phyloP scores from a whole-genome alignment of 1,284 basidiomycete genomes.

The Trichosporon ovoides region DNA sequence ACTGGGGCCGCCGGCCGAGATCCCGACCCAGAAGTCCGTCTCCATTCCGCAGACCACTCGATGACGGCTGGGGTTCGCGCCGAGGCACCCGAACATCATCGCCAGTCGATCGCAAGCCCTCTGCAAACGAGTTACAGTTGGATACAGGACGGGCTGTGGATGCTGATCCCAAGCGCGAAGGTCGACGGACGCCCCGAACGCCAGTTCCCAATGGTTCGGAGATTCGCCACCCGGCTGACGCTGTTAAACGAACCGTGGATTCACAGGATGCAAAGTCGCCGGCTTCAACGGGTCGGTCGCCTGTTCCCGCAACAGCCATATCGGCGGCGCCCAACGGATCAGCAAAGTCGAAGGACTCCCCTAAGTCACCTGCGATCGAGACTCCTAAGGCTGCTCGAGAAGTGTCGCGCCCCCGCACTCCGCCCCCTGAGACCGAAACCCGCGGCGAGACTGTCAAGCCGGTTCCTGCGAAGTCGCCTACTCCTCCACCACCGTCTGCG shows the following conservation, averaged over 20 bases:
- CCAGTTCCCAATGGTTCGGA: background rate
- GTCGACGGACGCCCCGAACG: background rate
- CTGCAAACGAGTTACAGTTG: background rate
- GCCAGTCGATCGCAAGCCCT: slow-evolving; percentile 1
- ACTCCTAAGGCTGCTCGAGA: background rate
- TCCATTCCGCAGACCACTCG: slow-evolving; percentile 7
- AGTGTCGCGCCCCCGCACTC: background rate
- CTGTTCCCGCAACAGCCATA: background rate
- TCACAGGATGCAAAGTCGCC: background rate
- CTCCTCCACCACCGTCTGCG: too few relatives aligned
- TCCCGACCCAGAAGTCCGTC: slow-evolving; percentile 14
- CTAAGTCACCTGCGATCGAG: background rate
- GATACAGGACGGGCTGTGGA: background rate
- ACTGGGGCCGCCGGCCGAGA: slow-evolving; percentile 15
- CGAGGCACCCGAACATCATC: background rate
- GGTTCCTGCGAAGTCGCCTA: too few relatives aligned
- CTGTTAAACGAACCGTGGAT: background rate
- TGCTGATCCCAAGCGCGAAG: background rate
- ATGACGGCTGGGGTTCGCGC: slow-evolving; percentile 10
- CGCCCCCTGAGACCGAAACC: background rate
- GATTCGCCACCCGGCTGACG: background rate
- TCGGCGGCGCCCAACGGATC: background rate
- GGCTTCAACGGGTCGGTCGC: background rate
- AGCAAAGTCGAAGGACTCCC: background rate
- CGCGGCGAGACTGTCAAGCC: too few relatives aligned